Evolutionary conservation across 176 grass and related monocot genomes (phyloP).

Genomic region (Poa annua): DNA sequence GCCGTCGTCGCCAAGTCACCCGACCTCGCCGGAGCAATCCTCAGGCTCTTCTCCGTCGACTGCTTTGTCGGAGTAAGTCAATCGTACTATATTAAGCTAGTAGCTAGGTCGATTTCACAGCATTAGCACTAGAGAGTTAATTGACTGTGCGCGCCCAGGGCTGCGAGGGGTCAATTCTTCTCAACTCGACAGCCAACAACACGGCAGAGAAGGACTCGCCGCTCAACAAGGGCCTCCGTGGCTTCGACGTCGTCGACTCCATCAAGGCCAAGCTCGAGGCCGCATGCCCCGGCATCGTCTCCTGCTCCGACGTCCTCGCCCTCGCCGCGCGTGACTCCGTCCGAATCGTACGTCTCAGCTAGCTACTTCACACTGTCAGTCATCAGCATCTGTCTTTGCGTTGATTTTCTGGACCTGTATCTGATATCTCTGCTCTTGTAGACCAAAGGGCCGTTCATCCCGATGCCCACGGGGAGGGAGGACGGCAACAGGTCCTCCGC

Average conservation of each 20-base stretch:
- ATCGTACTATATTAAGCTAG: not conserved
- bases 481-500: slow-evolving; percentile 62
- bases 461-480: slow-evolving; percentile 36
- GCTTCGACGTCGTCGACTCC: slow-evolving; percentile 59
- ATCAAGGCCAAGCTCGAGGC: slow-evolving; percentile 68
- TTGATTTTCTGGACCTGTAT: not conserved
- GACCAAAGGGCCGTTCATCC: slow-evolving; percentile 63
- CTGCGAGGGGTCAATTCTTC: slow-evolving; percentile 73
- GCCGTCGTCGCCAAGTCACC: slow-evolving; percentile 47
- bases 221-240: slow-evolving; percentile 59
- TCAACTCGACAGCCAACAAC: slow-evolving; percentile 59
- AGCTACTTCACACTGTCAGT: too few species aligned
- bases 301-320: slow-evolving; percentile 22
- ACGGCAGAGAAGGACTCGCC: slow-evolving; percentile 69
- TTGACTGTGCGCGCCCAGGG: slow-evolving; percentile 25
- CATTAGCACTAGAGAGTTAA: not conserved
- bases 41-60: slow-evolving; percentile 74
- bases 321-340: slow-evolving; percentile 21
- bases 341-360: not conserved
- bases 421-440: not conserved
- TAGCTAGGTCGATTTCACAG: not conserved
- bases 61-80: slow-evolving; percentile 49
- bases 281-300: slow-evolving; percentile 25
- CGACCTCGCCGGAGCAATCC: slow-evolving; percentile 49
- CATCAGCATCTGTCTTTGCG: not conserved